phyloP scores from a whole-genome alignment of 176 grass and related monocot genomes.

The Aegilops umbellulata region DNA sequence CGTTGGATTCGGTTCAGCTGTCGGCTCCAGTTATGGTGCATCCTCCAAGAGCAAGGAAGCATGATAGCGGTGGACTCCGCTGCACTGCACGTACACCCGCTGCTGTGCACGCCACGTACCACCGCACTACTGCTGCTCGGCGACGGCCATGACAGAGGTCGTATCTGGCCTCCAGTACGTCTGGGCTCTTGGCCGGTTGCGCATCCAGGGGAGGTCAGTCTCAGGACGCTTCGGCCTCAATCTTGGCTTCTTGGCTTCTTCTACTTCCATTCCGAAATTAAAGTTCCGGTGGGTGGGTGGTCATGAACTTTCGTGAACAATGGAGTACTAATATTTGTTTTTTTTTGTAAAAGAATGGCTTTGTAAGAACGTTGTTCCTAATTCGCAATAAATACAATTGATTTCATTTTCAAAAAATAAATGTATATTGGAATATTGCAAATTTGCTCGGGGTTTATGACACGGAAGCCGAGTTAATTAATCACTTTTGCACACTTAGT shows the following conservation, averaged over 20 bases:
- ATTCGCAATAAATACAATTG: no score
- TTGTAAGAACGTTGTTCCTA: no score
- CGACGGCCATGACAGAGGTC: not conserved
- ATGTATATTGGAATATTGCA: no score
- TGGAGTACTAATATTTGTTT: not conserved
- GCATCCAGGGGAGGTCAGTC: not conserved
- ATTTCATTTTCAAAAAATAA: no score
- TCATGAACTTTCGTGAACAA: not conserved
- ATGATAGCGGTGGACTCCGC: not conserved
- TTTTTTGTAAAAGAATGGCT: no score
- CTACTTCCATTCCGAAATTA: not conserved
- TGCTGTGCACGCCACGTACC: not conserved
- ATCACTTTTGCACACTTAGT: no score
- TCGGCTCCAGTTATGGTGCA: not conserved
- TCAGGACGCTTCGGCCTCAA: not conserved
- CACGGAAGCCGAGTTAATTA: no score
- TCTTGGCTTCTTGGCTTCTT: not conserved
- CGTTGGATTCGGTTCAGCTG: not conserved
- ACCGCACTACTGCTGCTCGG: not conserved
- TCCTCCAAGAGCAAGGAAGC: not conserved
- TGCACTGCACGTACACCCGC: no score
- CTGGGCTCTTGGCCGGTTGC: not conserved
- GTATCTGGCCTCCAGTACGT: not conserved
- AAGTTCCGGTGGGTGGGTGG: not conserved
- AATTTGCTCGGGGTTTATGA: no score